A percentile compares a stretch with the other conserved stretches of the same genome.
Conservation (phyloP, 805 yeast species). For the Yarrowia phangngaensis region DNA sequence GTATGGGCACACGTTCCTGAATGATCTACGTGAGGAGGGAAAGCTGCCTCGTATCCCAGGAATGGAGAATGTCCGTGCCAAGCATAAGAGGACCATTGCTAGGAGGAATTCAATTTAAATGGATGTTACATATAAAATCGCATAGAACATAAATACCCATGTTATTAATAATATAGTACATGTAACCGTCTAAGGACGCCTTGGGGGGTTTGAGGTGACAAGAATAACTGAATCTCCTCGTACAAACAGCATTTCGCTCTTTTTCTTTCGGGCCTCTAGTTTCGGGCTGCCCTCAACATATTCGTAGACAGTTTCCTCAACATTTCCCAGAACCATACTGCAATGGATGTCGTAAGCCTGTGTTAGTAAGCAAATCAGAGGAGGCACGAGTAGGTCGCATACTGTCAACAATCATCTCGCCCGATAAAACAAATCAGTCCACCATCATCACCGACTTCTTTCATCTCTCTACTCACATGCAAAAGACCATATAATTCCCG, state of each 20-base stretch:
- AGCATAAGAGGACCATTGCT: constrained; percentile 38
- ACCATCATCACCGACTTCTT: too few relatives aligned
- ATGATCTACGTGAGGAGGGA: constrained; percentile 50
- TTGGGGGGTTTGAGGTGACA: constrained; percentile 48
- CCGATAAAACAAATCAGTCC: constrained; percentile 6
- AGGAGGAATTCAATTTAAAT: constrained; percentile 60
- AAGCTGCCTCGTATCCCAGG: constrained; percentile 65
- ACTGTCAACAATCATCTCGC: too few relatives aligned
- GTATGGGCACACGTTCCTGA: constrained; percentile 61
- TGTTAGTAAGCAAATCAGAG: constrained; percentile 3
- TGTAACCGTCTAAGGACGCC: constrained; percentile 12
- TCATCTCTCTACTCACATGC: constrained; percentile 68
- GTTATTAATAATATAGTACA: constrained; percentile 6
- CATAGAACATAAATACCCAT: neutral
- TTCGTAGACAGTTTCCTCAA: constrained; percentile 72
- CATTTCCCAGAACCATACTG: constrained; percentile 91
- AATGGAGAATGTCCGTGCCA: constrained; percentile 38
- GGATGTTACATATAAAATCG: neutral
- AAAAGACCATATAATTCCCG: constrained; percentile 86
- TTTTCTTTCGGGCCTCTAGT: constrained; percentile 47
- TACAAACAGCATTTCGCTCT: constrained; percentile 83
- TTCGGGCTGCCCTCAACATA: constrained; percentile 48
- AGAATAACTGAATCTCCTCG: constrained; percentile 97
- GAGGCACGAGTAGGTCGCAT: neutral
- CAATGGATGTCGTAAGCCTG: constrained; percentile 93